phyloP scores from a whole-genome alignment of 208 protist genomes.

The Trypanosoma theileri region DNA sequence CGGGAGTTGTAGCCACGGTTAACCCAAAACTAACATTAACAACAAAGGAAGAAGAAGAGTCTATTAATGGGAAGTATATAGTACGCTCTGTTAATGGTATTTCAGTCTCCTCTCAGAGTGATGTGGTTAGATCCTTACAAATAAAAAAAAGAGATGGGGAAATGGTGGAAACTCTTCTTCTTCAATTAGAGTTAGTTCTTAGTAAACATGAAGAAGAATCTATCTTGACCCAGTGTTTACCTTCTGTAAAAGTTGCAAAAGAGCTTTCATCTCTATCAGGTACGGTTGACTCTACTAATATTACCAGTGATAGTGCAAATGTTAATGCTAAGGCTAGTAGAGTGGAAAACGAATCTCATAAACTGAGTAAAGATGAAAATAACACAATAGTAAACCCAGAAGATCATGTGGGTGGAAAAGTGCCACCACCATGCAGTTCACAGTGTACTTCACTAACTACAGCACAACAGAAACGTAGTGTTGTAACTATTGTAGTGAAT shows the following conservation, averaged over 20 bases:
- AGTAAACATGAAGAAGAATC: not conserved
- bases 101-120: slow-evolving; percentile 7
- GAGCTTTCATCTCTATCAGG: no score
- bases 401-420: not conserved
- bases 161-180: no score
- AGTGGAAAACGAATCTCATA: not conserved
- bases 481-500: slow-evolving; percentile 76
- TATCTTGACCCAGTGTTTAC: not conserved
- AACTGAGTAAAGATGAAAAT: not conserved
- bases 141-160: not conserved
- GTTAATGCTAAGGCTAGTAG: not conserved
- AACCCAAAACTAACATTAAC: not conserved
- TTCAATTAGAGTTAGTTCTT: no score
- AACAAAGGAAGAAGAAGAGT: not conserved
- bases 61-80: slow-evolving; percentile 21
- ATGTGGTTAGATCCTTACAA: slow-evolving; percentile 17
- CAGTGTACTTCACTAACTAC: slow-evolving; percentile 33
- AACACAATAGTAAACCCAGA: not conserved
- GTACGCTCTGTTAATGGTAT: slow-evolving; percentile 17
- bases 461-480: slow-evolving; percentile 33
- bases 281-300: not conserved
- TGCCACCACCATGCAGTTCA: slow-evolving; percentile 24
- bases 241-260: not conserved
- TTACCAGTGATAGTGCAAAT: no score
- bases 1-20: not conserved